Conservation (phyloP, 1,284 basidiomycete species). For the Blastosporella zonata region DNA sequence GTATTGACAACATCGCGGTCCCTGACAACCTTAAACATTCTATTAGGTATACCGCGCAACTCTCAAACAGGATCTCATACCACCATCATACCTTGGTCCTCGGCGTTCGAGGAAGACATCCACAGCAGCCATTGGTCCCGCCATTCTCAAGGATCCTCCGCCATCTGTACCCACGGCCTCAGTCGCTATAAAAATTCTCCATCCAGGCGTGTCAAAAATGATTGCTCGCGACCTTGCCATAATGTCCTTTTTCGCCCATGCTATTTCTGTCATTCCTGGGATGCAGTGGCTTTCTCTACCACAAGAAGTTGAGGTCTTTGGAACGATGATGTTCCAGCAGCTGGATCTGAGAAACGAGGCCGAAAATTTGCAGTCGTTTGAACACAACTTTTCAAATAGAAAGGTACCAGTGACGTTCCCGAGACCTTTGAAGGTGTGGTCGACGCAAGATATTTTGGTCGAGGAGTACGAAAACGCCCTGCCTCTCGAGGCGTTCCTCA, state of each 20-base stretch:
- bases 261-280: conserved; percentile 82
- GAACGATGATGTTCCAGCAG: conserved; percentile 97
- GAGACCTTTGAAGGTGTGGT: conserved; percentile 78
- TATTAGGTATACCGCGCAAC: conserved; percentile 81
- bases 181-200: conserved; percentile 95
- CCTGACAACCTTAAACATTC: conserved; percentile 7
- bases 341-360: conserved; percentile 91
- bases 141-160: conserved; percentile 56
- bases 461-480: conserved; percentile 95
- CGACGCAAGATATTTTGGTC: conserved; percentile 78
- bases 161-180: conserved; percentile 73
- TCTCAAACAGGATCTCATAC: conserved; percentile 80
- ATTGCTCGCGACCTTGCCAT: conserved; percentile 91
- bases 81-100: conserved; percentile 74
- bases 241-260: conserved; percentile 89
- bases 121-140: conserved; percentile 48
- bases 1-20: neutral
- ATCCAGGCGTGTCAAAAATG: conserved; percentile 80
- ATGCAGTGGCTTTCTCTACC: conserved; percentile 97
- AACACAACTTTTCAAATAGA: conserved; percentile 79
- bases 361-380: conserved; percentile 84
- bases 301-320: conserved; percentile 94
- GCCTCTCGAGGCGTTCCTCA: conserved; percentile 86
- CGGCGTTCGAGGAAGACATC: conserved; percentile 52
- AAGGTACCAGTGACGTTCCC: conserved; percentile 89